phyloP scores from a whole-genome alignment of 345 rosid genomes.

The Eucalyptus paniculata region DNA sequence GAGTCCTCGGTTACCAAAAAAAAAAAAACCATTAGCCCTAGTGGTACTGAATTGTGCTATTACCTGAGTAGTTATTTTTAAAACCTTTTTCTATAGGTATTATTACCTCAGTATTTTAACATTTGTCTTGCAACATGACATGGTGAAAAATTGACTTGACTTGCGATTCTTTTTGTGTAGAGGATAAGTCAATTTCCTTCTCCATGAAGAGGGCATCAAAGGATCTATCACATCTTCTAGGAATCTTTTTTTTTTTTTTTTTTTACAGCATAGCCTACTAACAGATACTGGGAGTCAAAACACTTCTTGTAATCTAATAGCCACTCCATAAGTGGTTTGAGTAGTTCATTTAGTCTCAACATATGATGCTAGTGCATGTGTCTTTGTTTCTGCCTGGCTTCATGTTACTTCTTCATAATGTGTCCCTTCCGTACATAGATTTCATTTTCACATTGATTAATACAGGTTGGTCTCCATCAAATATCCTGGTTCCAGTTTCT shows the following conservation, averaged over 20 bases:
- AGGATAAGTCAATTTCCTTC: neutral
- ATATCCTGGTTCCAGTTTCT: constrained; percentile 97
- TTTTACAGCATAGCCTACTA: neutral
- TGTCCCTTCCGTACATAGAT: neutral
- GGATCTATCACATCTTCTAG: neutral
- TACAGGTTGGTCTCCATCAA: constrained; percentile 79
- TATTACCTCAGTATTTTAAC: neutral
- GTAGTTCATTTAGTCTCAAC: neutral
- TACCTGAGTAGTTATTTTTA: neutral
- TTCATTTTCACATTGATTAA: neutral
- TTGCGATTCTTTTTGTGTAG: neutral
- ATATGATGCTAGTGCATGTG: neutral
- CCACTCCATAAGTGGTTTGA: neutral
- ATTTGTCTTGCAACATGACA: neutral
- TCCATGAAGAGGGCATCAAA: neutral
- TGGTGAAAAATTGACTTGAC: neutral
- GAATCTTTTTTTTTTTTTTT: neutral
- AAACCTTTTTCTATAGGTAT: neutral
- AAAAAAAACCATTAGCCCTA: neutral
- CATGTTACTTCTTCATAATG: neutral
- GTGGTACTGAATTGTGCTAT: neutral
- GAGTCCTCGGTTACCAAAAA: no score
- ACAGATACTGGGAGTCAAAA: neutral
- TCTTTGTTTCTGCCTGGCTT: neutral
- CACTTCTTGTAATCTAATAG: neutral